Evolutionary conservation across 805 yeast genomes (phyloP), one percentile per base, ranked within the genome.

Genomic region (Kodamaea nitidulidarum): DNA sequence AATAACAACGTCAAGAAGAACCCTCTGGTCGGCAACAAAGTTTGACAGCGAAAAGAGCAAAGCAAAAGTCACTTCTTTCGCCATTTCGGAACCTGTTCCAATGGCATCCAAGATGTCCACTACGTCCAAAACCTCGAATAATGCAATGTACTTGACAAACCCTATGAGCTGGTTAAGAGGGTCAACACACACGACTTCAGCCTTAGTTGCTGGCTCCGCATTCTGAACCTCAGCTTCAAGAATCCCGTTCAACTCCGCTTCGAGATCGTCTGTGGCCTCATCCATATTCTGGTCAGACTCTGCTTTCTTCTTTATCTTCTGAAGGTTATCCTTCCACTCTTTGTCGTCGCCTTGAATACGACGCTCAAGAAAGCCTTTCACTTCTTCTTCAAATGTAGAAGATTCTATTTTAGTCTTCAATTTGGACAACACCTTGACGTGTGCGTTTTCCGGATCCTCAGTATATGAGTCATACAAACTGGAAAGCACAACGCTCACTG

Each of bases 351-450:
- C 15, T 2, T 15, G 12, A n/a, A 24, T 17, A n/a, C 38, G 17
- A 3, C 20, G 24, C 10, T 28, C 15, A 12, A 45, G 22, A 38
- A 41, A 46, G 12, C 35, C 18, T 2, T 36, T 21, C 10, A 50
- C 29, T 18, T 38, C 40, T 3, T 40, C 35, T 14, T 39, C 36
- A 24, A 47, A 52, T 4, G 33, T 34, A 14, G 24, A 30, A 2
- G 25, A 43, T 2, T 7, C 31, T 22, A 46, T 30, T 15, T 33
- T 14, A 7, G 34, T 36, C 17, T 41, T 43, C 4, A 26, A 16
- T 11, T 43, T 40, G 11, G 46, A 43, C 27, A 54, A 36, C n/a
- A 56, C 38, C 37, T 53, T 54, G 16, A 43, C 41, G 9, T 43
- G 36, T 1, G 41, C 41, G 9, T 15, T 31, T 29, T 50, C 55